Base-by-base conservation (phyloP, 2,329 filamentous ascomycete species). In the Pseudopithomyces maydicus region DNA sequence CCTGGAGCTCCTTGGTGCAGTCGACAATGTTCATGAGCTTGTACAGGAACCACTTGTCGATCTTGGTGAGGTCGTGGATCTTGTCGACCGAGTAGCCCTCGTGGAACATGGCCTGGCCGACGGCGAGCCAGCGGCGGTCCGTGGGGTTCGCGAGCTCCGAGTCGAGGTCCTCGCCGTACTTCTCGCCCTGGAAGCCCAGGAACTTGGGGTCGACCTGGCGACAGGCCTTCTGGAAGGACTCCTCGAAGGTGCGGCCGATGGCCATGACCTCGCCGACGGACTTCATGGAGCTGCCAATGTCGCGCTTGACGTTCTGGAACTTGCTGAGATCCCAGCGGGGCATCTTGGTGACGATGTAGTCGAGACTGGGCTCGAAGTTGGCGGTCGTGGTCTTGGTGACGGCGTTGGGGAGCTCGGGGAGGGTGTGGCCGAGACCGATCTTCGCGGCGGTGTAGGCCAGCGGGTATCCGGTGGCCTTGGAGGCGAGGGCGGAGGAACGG, bases 201-300 rank as follows among this genome's bases (percentile, higher is more conserved):
- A 91, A 98, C 70, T 85, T 87, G 66, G 95, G 94, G 75, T 99
- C 95, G 64, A 99, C 94, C 81, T 97, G 92, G 58, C 95, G 91
- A 74, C 97, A 96, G 61, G 95, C 95, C 83, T 99, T 99, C 79
- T 99, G 95, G 82, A 99, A 96, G 15, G 92, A 96, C 81, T 99
- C 95, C 80, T 99, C 95, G 70, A 98, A 99, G 29, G 95, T 98
- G 78, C 95, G 89, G 66, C 95, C 95, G 71, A 99, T 98, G 63
- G 95, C 95, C 95, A 99, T 99, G 58, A 99, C 95, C 80, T 99
- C 95, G 75, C 95, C 95, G 56, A 99, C 93, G 22, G 93, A 97
- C 83, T 98, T 99, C 95, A 99, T 99, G 60, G 94, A 90, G 74
- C 91, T 96, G 67, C 95, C 95, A 74, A 99, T 98, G 73, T 96